Percentiles rank a stretch among this genome's conserved stretches.
Conservation (phyloP, 1,284 basidiomycete species). For the Cryptococcus deneoformans region DNA sequence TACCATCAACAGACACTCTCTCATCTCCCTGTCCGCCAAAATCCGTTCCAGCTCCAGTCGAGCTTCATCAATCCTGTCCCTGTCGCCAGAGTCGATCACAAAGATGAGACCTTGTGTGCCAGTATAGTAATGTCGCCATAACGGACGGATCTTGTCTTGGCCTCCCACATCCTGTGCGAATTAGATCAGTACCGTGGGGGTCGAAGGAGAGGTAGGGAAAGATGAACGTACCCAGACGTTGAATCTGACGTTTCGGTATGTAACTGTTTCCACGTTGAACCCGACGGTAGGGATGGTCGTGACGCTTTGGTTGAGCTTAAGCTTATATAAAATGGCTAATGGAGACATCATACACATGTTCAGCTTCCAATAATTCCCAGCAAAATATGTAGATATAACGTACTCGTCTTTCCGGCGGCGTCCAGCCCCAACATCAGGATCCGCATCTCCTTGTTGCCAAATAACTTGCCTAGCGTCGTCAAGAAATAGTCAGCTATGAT, state of each 20-base stretch:
- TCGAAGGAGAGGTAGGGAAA: not conserved
- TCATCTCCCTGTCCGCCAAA: slow-evolving; percentile 97
- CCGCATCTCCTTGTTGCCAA: slow-evolving; percentile 65
- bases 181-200: not conserved
- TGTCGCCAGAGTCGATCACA: slow-evolving; percentile 70
- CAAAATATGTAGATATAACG: slow-evolving; percentile 23
- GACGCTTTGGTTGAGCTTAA: slow-evolving; percentile 98
- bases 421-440: slow-evolving; percentile 81
- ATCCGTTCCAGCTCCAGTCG: slow-evolving; percentile 95
- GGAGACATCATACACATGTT: not conserved
- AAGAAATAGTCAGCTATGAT: too few species aligned
- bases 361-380: not conserved
- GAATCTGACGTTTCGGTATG: slow-evolving; percentile 99
- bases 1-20: slow-evolving; percentile 91
- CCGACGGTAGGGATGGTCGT: slow-evolving; percentile 94
- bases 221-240: slow-evolving; percentile 77
- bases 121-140: slow-evolving; percentile 96
- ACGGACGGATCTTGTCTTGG: slow-evolving; percentile 96
- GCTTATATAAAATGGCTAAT: slow-evolving; percentile 96
- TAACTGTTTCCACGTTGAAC: slow-evolving; percentile 99
- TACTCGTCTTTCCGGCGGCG: slow-evolving; percentile 92
- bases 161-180: slow-evolving; percentile 82
- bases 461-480: slow-evolving; percentile 51
- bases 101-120: slow-evolving; percentile 62
- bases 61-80: slow-evolving; percentile 94